A percentile compares a stretch with the other conserved stretches of the same genome.
phyloP scores from a whole-genome alignment of 2,329 filamentous ascomycete species.

The Fonsecaea nubica region DNA sequence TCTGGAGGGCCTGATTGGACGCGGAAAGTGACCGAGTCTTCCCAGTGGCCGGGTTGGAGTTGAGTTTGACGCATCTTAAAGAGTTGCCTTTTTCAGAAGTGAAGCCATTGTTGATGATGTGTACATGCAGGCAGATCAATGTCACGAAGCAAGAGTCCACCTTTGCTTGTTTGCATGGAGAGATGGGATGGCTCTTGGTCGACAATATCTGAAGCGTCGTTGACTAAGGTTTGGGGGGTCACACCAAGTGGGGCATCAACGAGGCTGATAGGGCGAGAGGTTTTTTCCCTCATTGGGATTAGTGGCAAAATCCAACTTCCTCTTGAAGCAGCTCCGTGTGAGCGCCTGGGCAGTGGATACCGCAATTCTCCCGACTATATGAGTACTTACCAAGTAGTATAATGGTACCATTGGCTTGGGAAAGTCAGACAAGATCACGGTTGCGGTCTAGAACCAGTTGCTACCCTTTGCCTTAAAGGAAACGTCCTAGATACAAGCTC shows the following conservation, averaged over 20 bases:
- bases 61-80: conserved; percentile 5
- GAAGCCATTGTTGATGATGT: background rate
- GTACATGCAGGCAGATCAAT: background rate
- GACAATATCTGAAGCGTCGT: background rate
- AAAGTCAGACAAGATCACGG: background rate
- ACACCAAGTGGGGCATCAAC: background rate
- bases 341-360: background rate
- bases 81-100: conserved; percentile 2
- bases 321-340: background rate
- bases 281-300: background rate
- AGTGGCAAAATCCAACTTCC: conserved; percentile 18
- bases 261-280: background rate
- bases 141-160: background rate
- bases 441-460: background rate
- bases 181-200: conserved; percentile 1
- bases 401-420: background rate
- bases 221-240: background rate
- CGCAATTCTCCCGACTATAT: background rate
- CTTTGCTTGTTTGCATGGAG: background rate
- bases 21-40: conserved; percentile 15
- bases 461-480: background rate
- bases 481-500: background rate
- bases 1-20: background rate
- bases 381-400: background rate
- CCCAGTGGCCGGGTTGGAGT: conserved; percentile 1